phyloP scores from a whole-genome alignment of 2,329 filamentous ascomycete genomes.

The Trichoderma brevicompactum region DNA sequence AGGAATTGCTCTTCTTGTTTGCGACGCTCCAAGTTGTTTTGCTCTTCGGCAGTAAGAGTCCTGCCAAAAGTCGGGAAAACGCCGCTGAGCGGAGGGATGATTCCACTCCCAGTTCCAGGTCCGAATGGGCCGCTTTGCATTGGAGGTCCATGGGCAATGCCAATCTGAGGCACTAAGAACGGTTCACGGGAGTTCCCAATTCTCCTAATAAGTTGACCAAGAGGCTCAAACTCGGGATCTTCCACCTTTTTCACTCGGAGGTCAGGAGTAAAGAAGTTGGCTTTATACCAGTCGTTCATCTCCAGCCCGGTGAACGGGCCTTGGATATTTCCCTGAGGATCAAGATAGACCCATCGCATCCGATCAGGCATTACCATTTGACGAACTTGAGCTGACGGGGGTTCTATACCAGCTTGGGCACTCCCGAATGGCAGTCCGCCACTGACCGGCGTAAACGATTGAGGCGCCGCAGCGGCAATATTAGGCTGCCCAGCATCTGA shows the following conservation, averaged over 20 bases:
- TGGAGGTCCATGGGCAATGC: constrained; percentile 84
- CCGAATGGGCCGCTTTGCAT: constrained; percentile 55
- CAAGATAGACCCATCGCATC: constrained; percentile 98
- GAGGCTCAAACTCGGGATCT: constrained; percentile 89
- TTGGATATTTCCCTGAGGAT: constrained; percentile 89
- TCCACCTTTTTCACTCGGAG: constrained; percentile 94
- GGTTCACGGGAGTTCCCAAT: constrained; percentile 98
- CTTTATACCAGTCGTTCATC: constrained; percentile 99
- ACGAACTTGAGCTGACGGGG: constrained; percentile 71
- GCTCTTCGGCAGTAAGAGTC: constrained; percentile 94
- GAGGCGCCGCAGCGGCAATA: constrained; percentile 40
- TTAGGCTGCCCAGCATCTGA: constrained; percentile 45
- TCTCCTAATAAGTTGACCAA: constrained; percentile 90
- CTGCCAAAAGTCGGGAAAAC: constrained; percentile 97
- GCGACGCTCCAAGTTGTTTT: constrained; percentile 92
- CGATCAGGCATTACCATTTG: constrained; percentile 99
- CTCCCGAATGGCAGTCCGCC: constrained; percentile 44
- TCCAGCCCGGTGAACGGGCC: constrained; percentile 95
- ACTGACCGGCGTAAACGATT: constrained; percentile 44
- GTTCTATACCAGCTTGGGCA: constrained; percentile 47
- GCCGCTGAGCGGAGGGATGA: constrained; percentile 86
- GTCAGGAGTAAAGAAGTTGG: constrained; percentile 94
- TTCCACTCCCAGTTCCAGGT: constrained; percentile 58
- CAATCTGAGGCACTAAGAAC: constrained; percentile 96
- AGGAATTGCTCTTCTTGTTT: constrained; percentile 99